These are phyloP conservation scores for Fusarium acutatum DNA, from an alignment of 2,329 filamentous ascomycete species.

Conservation along the genomic window DNA sequence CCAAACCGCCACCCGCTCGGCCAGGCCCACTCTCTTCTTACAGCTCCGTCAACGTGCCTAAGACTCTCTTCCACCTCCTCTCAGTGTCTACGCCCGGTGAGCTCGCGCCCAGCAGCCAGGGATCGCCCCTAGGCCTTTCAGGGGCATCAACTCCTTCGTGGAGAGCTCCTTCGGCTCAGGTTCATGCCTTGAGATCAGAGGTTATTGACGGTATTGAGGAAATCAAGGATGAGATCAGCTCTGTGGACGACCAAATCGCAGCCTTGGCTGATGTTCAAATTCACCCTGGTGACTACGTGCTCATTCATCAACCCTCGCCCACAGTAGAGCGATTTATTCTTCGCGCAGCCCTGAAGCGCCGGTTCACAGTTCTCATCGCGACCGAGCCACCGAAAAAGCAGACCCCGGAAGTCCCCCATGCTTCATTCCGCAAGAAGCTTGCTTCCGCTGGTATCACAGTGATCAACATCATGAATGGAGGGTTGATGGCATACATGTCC, in stretches of 20 bases:
- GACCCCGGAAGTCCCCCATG: slow-evolving; percentile 52
- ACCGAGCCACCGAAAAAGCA: slow-evolving; percentile 63
- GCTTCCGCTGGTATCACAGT: slow-evolving; percentile 81
- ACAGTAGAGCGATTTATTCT: slow-evolving; percentile 91
- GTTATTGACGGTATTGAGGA: slow-evolving; percentile 94
- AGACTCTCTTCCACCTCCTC: slow-evolving; percentile 89
- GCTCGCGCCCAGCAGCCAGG: slow-evolving; percentile 44
- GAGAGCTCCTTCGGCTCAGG: slow-evolving; percentile 53
- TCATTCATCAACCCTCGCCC: slow-evolving; percentile 85
- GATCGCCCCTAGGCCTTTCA: slow-evolving; percentile 59
- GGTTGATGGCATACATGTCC: slow-evolving; percentile 93
- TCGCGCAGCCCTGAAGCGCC: slow-evolving; percentile 86
- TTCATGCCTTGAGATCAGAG: slow-evolving; percentile 83
- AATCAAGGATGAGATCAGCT: slow-evolving; percentile 92
- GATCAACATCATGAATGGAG: slow-evolving; percentile 83
- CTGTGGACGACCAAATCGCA: slow-evolving; percentile 93
- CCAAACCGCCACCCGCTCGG: slow-evolving; percentile 52
- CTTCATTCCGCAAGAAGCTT: slow-evolving; percentile 78
- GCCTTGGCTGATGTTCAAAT: slow-evolving; percentile 90
- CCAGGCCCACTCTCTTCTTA: slow-evolving; percentile 70
- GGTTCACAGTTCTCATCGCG: slow-evolving; percentile 89
- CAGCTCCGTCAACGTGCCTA: slow-evolving; percentile 71
- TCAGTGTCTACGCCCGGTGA: slow-evolving; percentile 70
- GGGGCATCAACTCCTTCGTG: slow-evolving; percentile 60
- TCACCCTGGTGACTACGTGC: slow-evolving; percentile 89